Base-by-base conservation (phyloP, 371 early-diverging fungal genomes). In the Mucor lusitanicus region DNA sequence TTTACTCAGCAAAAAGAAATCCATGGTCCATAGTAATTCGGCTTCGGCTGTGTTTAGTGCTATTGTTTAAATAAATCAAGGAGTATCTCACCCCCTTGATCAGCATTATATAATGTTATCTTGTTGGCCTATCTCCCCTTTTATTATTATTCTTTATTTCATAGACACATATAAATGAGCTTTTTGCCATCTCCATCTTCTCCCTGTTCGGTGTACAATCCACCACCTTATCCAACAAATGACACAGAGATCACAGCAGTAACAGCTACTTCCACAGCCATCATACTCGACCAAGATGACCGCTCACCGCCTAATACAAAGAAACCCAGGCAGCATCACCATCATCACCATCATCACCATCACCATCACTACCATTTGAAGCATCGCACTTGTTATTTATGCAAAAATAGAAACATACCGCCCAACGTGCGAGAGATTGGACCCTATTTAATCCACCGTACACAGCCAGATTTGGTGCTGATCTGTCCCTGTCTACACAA, bases 391-490 rank as follows among this genome's bases (percentile, higher is more conserved):
- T 67, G 67, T 32, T 37, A 61, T 17, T 28, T 67, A 15, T 67
- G 67, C 44, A 28, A 53, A 39, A 42, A 27, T 27, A 39, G 56
- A 54, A 32, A 54, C 17, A 7, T 55, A 21, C 25, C 67, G 2
- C 17, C 46, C 9, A 28, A 15, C 13, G 25, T 19, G 4, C 50
- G 59, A 65, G 68, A 50, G 12, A 32, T 72, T 33, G 72, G 72
- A 9, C 72, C 72, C 21, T 64, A 68, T 23, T 59, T 72, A 11
- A 68, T 72, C 28, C 72, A 72, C 37, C 56, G 46, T 6, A 63
- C 35, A 23, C 61, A 59, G 2, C 63, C 72, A 7, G 64, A 58
- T 35, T 33, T 68, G 30, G 63, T 62, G 35, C 4, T 27, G 25
- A 59, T 62, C 0, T 72, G 72, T 37, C 72, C 72, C 48, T 72